Evolutionary conservation across 2,329 filamentous ascomycete genomes (phyloP), one percentile per base, ranked within the genome.

Genomic region (Aspergillus floridensis): DNA sequence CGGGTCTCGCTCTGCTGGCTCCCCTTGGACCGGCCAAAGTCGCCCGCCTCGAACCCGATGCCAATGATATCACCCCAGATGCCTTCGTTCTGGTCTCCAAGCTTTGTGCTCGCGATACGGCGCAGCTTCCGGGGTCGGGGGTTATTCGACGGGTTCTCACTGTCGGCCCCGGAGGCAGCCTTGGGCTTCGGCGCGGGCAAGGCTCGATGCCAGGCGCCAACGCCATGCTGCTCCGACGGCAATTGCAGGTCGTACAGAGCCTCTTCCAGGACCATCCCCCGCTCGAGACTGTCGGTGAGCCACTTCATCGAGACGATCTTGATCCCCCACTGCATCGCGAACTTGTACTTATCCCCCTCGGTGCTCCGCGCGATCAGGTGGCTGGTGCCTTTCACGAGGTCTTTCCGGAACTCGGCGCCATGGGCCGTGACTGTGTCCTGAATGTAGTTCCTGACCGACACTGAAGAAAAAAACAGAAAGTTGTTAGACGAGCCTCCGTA

Each of bases 231-330:
- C 64, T 89, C 85, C 6, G 71, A 65, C 0, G 91, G 86, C 19
- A 93, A 74, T 26, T 84, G 79, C 2, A 92, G 93, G 71, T 96
- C 88, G 74, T 96, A 99, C 60, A 86, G 86, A n/a, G 80, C 77
- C 73, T 98, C 95, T 57, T 97, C 91, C 21, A 99, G 79, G 21
- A 93, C 89, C 92, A 99, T 95, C 58, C 92, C 92, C 63, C 95
- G 85, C 64, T 89, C 84, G 60, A 95, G 76, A 68, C 90, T 93
- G 70, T 97, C 90, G 53, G 87, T 80, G 41, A 98, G 84, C 95
- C 95, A 99, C 70, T 92, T 88, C 35, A 90, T 74, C 1, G 89
- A 88, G 24, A 99, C 92, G 24, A 92, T 86, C 55, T 86, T 86
- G 65, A 96, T 85, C 49, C 84, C 82, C 93, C 95, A 99, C 66